Conservation (phyloP, 2,329 filamentous ascomycete genomes). For the Paradendryphiella salina region DNA sequence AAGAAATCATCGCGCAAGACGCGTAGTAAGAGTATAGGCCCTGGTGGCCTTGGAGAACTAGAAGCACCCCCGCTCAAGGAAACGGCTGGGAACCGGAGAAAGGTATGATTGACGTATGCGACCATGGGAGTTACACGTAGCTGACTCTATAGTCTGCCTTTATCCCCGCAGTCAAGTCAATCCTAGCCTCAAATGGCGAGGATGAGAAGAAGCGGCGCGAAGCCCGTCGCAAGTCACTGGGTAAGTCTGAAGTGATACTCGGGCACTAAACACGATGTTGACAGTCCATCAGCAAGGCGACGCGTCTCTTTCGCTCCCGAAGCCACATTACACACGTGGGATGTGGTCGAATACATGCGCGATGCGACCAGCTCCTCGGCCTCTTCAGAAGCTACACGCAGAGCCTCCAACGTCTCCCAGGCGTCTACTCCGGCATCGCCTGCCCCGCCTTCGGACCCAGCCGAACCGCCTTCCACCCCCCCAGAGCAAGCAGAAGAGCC, state of each 20-base stretch:
- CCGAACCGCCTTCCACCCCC: slow-evolving; percentile 64
- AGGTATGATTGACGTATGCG: slow-evolving; percentile 58
- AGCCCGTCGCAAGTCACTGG: slow-evolving; percentile 87
- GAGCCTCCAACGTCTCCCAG: slow-evolving; percentile 65
- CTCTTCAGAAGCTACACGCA: slow-evolving; percentile 73
- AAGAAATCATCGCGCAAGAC: slow-evolving; percentile 47
- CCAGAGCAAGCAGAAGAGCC: slow-evolving; percentile 64
- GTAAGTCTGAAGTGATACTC: slow-evolving; percentile 40
- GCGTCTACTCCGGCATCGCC: slow-evolving; percentile 37
- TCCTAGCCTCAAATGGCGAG: slow-evolving; percentile 63
- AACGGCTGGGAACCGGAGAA: slow-evolving; percentile 74
- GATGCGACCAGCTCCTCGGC: slow-evolving; percentile 77
- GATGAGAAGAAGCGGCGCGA: slow-evolving; percentile 71
- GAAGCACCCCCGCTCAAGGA: slow-evolving; percentile 77
- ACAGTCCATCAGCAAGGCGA: slow-evolving; percentile 65
- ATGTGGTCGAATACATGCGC: slow-evolving; percentile 85
- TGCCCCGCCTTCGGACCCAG: slow-evolving; percentile 51
- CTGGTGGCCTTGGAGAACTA: slow-evolving; percentile 85
- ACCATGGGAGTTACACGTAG: not conserved
- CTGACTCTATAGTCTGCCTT: slow-evolving; percentile 50
- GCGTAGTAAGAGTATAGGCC: slow-evolving; percentile 93
- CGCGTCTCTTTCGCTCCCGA: slow-evolving; percentile 97
- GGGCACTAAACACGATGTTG: slow-evolving; percentile 3
- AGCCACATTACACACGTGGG: slow-evolving; percentile 95
- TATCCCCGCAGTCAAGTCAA: slow-evolving; percentile 55